Conservation (phyloP, 495 filamentous ascomycete species). For the Saxispiralis lemnorum region DNA sequence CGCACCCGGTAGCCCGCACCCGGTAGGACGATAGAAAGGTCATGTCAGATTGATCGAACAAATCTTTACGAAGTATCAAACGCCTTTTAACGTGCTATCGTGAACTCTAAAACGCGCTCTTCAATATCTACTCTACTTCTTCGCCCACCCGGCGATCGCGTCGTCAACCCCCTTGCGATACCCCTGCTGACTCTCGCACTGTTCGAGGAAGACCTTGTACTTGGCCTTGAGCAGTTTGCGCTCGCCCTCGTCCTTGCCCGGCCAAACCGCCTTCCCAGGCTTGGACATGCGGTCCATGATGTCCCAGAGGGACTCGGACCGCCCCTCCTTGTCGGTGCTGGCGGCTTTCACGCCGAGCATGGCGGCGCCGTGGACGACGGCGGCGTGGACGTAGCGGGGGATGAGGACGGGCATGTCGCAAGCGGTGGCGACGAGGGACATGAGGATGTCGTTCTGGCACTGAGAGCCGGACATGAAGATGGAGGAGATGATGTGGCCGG, state of each 20-base stretch:
- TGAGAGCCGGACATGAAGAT: constrained; percentile 98
- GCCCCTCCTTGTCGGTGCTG: constrained; percentile 41
- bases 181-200: constrained; percentile 24
- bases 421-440: constrained; percentile 74
- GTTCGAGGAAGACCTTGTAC: constrained; percentile 46
- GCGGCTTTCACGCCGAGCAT: constrained; percentile 96
- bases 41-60: no score
- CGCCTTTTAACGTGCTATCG: no score
- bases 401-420: constrained; percentile 85
- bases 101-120: no score
- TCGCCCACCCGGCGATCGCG: constrained; percentile 34
- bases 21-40: no score
- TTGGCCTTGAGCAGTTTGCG: constrained; percentile 68
- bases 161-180: constrained; percentile 26
- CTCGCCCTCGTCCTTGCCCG: constrained; percentile 48
- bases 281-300: constrained; percentile 98
- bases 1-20: no score
- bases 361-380: constrained; percentile 90
- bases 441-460: constrained; percentile 85
- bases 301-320: constrained; percentile 72
- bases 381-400: constrained; percentile 78
- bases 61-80: no score
- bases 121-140: constrained; percentile 5
- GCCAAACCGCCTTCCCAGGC: constrained; percentile 65
- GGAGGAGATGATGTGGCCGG: constrained; percentile 66